phyloP scores from a whole-genome alignment of 2,329 filamentous ascomycete species.

The Didymella glomerata region DNA sequence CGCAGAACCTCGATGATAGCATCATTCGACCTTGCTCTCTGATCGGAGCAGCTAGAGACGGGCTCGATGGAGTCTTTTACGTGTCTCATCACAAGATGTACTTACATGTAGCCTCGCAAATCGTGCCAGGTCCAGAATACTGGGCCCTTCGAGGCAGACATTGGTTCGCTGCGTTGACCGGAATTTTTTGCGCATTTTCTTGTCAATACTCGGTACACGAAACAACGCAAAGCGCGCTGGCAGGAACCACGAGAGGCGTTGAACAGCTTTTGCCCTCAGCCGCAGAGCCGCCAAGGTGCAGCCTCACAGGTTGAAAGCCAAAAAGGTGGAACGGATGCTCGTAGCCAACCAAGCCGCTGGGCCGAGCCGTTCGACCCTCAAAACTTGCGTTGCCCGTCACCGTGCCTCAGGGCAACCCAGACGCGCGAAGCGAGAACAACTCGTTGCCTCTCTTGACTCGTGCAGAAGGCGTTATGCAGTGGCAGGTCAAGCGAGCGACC shows the following conservation, averaged over 20 bases:
- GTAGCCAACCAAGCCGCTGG: background rate
- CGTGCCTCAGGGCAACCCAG: background rate
- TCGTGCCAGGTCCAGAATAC: background rate
- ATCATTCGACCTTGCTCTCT: background rate
- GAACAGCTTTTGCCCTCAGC: background rate
- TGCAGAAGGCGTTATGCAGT: background rate
- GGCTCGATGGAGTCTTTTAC: background rate
- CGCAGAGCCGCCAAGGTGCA: background rate
- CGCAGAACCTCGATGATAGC: background rate
- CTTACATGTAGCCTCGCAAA: background rate
- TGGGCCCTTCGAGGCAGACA: background rate
- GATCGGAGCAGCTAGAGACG: background rate
- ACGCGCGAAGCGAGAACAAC: background rate
- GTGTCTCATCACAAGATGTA: background rate
- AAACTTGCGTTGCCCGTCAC: background rate
- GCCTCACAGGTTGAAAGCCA: constrained; percentile 1
- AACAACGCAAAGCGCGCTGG: background rate
- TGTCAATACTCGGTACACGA: background rate
- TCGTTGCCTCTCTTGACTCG: background rate
- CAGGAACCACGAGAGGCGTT: background rate
- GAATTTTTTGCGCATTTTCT: background rate
- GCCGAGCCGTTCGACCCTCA: constrained; percentile 5
- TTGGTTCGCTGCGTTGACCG: background rate
- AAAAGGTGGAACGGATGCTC: background rate
- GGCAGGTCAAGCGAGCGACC: background rate